Base-by-base conservation (phyloP, 140 eudicot genomes). In the Oenanthe javanica region DNA sequence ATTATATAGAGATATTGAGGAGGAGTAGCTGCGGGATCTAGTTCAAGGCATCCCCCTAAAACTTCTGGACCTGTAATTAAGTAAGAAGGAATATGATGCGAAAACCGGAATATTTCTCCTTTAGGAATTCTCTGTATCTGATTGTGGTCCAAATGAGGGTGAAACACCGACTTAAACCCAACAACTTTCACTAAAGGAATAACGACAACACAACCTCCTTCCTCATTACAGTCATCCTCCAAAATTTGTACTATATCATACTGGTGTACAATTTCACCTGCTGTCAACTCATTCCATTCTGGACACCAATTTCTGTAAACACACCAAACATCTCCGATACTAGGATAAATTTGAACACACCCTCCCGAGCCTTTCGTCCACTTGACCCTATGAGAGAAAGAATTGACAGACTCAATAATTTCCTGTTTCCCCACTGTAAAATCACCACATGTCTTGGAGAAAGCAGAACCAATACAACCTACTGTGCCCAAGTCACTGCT, bases 21-120 rank as follows among this genome's bases (percentile, higher is more conserved):
- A 75, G 79, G 79, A 50, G 64, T 49, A 5, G 79, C 79, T 50
- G 79, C 79, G 23, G 79, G 79, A 75, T 75, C 79, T 13, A 75
- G 64, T 55, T 75, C 79, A 7, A 31, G 16, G 55, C 46, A 75
- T 1, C 63, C 79, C 79, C 25, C 2, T 19, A 64, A 64, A 75
- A 40, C 63, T 75, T 25, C 79, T 49, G 54, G 25, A 14, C 46
- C 64, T 27, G 79, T 75, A 14, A 75, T 31, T 51, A 13, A 15
- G 25, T 75, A 16, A 50, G 79, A 75, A 15, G 79, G 79, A 55
- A 75, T 75, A 14, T 75, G 40, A 75, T 75, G 63, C 5, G 79
- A 75, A 75, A 75, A 75, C 45, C 46, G 63, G 25, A 6, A 48
- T 25, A 49, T 49, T 27, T 75, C 79, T 50, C 55, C 79, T 27